These are phyloP conservation scores for Viridothelium virens DNA, from an alignment of 495 filamentous ascomycete species.

Conservation along the genomic window DNA sequence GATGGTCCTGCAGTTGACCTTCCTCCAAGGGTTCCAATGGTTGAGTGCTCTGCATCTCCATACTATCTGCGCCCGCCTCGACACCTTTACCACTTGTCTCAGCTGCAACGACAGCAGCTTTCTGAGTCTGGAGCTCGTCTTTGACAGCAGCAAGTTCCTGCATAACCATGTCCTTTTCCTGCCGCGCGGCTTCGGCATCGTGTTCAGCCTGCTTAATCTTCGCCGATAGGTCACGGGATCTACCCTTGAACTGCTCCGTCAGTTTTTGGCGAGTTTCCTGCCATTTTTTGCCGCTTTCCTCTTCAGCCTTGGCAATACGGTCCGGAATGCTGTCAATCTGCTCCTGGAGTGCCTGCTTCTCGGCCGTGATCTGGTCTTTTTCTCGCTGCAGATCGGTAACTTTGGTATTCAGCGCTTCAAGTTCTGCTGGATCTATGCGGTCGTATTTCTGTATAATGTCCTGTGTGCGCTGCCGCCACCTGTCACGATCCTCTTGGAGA, in stretches of 20 bases:
- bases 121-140: slow-evolving; percentile 33
- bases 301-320: slow-evolving; percentile 46
- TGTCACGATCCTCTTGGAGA: slow-evolving; percentile 77
- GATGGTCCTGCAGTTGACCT: slow-evolving; percentile 30
- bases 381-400: slow-evolving; percentile 59
- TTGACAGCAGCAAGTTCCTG: slow-evolving; percentile 21
- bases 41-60: slow-evolving; percentile 18
- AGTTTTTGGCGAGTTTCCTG: slow-evolving; percentile 42
- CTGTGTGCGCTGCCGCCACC: slow-evolving; percentile 86
- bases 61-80: slow-evolving; percentile 38
- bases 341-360: slow-evolving; percentile 52
- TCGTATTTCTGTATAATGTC: slow-evolving; percentile 94
- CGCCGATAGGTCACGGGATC: slow-evolving; percentile 44
- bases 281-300: slow-evolving; percentile 35
- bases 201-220: slow-evolving; percentile 46
- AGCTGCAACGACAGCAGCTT: slow-evolving; percentile 17
- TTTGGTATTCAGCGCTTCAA: slow-evolving; percentile 74
- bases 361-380: slow-evolving; percentile 55
- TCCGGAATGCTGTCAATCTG: slow-evolving; percentile 45
- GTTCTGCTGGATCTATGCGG: slow-evolving; percentile 83
- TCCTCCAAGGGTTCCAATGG: slow-evolving; percentile 27
- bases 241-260: slow-evolving; percentile 53
- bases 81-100: slow-evolving; percentile 34
- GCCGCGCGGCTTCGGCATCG: slow-evolving; percentile 38
- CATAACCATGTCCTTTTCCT: slow-evolving; percentile 40